Evolutionary conservation across 257 asterid genomes (phyloP), one percentile per base, ranked within the genome.

Genomic region (Thymus quinquecostatus): DNA sequence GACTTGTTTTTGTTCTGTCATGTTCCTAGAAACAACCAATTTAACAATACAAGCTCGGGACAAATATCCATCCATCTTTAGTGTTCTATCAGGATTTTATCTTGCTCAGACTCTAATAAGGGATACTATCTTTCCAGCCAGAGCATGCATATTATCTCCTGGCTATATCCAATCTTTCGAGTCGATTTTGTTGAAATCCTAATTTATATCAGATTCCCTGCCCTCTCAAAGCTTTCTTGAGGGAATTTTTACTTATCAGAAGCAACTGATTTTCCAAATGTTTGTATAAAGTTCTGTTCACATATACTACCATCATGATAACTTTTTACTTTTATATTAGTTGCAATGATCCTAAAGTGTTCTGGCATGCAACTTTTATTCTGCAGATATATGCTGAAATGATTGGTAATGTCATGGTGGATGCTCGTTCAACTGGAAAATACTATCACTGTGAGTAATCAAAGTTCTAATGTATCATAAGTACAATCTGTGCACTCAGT

Each of bases 381-480:
- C 41, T 73, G 69, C 86, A 95, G 99, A 95, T 95, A 78, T 95
- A 92, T 78, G 89, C 99, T 55, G 99, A 95, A 79, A 95, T 95
- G 99, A 84, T 84, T 69, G 89, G 89, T 60, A 84, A 84, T 82
- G 89, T 84, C 73, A 84, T 84, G 89, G 77, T 89, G 44, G 99
- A 95, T 86, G 99, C 98, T 50, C 99, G 98, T 47, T 95, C 99
- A 69, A 92, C 99, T 69, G 98, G 98, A 77, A 95, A 95, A 87
- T 95, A 95, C 79, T 95, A 95, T 49, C 99, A 95, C 58, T 95
- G 99, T 95, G 77, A 85, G 99, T 78, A 47, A 60, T 67, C 49
- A 48, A 11, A 68, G 6, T 58, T 67, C 8, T 3, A 49, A 7
- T 60, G 30, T 54, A 10, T 43, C 65, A 8, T 10, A 61, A 65